Evolutionary conservation across 1,284 basidiomycete species (phyloP).

Genomic region (Paramarasmius palmivorus): DNA sequence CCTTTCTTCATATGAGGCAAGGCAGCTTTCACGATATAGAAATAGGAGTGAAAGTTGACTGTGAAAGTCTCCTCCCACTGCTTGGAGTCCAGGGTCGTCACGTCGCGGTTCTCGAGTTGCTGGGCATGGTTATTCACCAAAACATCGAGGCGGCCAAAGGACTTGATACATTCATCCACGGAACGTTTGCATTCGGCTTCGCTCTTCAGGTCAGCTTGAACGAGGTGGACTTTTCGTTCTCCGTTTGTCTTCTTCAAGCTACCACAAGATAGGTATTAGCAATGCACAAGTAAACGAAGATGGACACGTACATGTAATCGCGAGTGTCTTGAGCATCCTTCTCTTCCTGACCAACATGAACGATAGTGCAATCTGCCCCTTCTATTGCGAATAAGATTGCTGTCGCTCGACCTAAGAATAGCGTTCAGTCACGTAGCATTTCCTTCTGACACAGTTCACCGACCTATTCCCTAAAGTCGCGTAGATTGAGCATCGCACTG

Average conservation of each 20-base stretch:
- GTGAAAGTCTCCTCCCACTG: slow-evolving; percentile 57
- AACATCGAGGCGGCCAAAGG: slow-evolving; percentile 43
- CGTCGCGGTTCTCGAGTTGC: slow-evolving; percentile 46
- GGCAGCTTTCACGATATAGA: slow-evolving; percentile 51
- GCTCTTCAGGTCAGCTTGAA: slow-evolving; percentile 42
- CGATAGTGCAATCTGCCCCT: slow-evolving; percentile 56
- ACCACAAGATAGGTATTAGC: not conserved
- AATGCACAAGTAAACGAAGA: not conserved
- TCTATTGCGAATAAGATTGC: slow-evolving; percentile 43
- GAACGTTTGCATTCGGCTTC: slow-evolving; percentile 44
- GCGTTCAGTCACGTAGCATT: slow-evolving; percentile 9
- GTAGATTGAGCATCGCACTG: slow-evolving; percentile 8
- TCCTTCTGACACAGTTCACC: not conserved
- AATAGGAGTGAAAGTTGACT: slow-evolving; percentile 50
- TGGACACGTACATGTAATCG: slow-evolving; percentile 28
- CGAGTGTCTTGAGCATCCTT: slow-evolving; percentile 43
- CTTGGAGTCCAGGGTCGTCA: slow-evolving; percentile 42
- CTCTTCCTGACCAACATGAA: slow-evolving; percentile 49
- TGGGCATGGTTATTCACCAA: slow-evolving; percentile 56
- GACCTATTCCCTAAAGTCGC: not conserved
- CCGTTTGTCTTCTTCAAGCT: slow-evolving; percentile 28
- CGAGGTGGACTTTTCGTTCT: slow-evolving; percentile 32
- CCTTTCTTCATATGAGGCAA: slow-evolving; percentile 38
- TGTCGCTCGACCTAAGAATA: slow-evolving; percentile 16
- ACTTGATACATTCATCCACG: slow-evolving; percentile 42